A percentile compares a stretch with the other conserved stretches of the same genome.
These are phyloP conservation scores for Colletotrichum lini DNA, from an alignment of 2,329 filamentous ascomycete species.

Conservation along the genomic window DNA sequence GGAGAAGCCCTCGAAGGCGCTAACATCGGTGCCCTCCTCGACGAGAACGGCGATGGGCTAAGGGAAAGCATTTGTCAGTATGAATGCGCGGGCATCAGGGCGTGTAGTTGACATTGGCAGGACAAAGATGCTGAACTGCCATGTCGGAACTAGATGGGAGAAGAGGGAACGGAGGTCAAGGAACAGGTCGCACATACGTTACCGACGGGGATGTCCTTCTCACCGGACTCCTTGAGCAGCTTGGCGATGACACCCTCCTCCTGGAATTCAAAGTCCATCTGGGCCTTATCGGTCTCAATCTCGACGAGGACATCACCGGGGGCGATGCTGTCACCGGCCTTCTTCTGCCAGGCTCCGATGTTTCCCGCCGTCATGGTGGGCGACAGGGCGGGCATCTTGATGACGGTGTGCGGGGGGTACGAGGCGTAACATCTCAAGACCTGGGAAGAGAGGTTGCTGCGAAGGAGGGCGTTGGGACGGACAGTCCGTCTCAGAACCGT, in stretches of 20 bases:
- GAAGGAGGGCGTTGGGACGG: constrained; percentile 67
- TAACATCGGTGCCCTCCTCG: constrained; percentile 89
- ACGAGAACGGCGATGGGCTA: constrained; percentile 97
- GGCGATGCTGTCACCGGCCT: constrained; percentile 86
- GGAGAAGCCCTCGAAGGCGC: constrained; percentile 90
- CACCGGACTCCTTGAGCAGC: constrained; percentile 91
- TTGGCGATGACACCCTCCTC: constrained; percentile 97
- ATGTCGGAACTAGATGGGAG: constrained; percentile 17
- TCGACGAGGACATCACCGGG: constrained; percentile 97
- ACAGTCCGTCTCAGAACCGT: constrained; percentile 75
- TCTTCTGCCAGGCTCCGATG: constrained; percentile 98
- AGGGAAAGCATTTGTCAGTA: constrained; percentile 33
- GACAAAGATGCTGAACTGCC: constrained; percentile 1
- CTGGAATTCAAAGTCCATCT: constrained; percentile 99
- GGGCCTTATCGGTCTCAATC: constrained; percentile 99
- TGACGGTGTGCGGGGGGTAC: constrained; percentile 93
- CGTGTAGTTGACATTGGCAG: constrained; percentile 37
- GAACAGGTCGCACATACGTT: constrained; percentile 76
- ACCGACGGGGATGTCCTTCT: constrained; percentile 94
- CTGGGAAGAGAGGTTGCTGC: constrained; percentile 66
- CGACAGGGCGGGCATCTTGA: constrained; percentile 98
- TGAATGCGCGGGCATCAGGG: constrained; percentile 1
- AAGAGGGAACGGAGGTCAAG: constrained; percentile 25
- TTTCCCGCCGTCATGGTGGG: constrained; percentile 98
- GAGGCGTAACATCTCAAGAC: constrained; percentile 80